These are phyloP conservation scores for Leucocoprinus leucothites DNA, from an alignment of 768 basidiomycete species.

Conservation along the genomic window DNA sequence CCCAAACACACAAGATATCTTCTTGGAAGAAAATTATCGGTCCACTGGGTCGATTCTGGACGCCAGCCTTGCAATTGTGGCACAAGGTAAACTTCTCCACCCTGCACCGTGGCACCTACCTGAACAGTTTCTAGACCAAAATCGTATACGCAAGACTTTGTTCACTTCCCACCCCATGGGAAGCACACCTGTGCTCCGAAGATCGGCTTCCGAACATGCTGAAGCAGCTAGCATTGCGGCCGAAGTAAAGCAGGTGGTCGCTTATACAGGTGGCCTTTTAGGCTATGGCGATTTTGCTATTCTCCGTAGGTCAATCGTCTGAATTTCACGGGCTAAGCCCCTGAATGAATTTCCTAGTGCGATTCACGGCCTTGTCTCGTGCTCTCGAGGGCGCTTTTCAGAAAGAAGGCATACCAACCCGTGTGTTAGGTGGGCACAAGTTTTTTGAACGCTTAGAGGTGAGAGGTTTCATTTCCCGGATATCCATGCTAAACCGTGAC, in stretches of 20 bases:
- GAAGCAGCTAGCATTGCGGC: slow-evolving; percentile 72
- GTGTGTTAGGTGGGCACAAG: slow-evolving; percentile 76
- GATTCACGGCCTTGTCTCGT: slow-evolving; percentile 79
- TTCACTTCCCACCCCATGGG: slow-evolving; percentile 67
- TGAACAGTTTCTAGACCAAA: slow-evolving; percentile 49
- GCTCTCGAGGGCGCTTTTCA: slow-evolving; percentile 74
- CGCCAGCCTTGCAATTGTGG: slow-evolving; percentile 73
- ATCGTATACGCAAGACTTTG: slow-evolving; percentile 71
- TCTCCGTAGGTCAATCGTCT: slow-evolving; percentile 50
- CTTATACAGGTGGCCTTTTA: slow-evolving; percentile 68
- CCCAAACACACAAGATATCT: slow-evolving; percentile 57
- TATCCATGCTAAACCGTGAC: not conserved
- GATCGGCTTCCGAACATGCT: slow-evolving; percentile 49
- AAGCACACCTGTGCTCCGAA: slow-evolving; percentile 52
- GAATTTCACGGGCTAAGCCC: not conserved
- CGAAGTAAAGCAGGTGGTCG: slow-evolving; percentile 78
- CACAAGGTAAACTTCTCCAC: slow-evolving; percentile 55
- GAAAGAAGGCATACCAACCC: slow-evolving; percentile 72
- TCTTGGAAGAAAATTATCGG: slow-evolving; percentile 85
- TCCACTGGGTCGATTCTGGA: slow-evolving; percentile 75
- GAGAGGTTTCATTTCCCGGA: slow-evolving; percentile 12
- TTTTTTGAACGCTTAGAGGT: slow-evolving; percentile 87
- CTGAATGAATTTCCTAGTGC: slow-evolving; percentile 43
- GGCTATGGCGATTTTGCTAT: slow-evolving; percentile 77
- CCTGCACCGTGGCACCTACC: not conserved